These are phyloP conservation scores for Hygrocybe coccinea DNA, from an alignment of 768 basidiomycete genomes.

Conservation along the genomic window DNA sequence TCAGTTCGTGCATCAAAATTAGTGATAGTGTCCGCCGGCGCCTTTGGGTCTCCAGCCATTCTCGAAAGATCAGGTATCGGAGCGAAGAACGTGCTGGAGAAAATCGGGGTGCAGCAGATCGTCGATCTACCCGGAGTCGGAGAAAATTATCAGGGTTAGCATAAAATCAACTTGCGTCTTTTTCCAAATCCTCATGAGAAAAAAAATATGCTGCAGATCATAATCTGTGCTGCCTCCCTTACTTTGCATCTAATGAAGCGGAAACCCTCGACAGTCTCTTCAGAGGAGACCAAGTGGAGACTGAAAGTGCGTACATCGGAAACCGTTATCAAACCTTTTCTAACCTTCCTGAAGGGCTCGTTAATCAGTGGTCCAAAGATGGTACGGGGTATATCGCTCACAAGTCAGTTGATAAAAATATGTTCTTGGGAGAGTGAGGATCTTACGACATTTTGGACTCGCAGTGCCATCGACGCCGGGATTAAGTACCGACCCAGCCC, in stretches of 20 bases:
- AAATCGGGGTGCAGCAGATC: constrained; percentile 42
- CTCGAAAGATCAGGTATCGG: constrained; percentile 71
- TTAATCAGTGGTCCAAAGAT: constrained; percentile 26
- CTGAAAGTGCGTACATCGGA: constrained; percentile 35
- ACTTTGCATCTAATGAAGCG: constrained; percentile 40
- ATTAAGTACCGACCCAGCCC: constrained; percentile 51
- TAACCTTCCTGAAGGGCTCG: constrained; percentile 16
- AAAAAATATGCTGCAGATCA: constrained; percentile 33
- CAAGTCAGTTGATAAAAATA: constrained; percentile 36
- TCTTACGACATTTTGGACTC: not conserved
- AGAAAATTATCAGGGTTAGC: constrained; percentile 54
- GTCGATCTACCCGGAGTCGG: constrained; percentile 75
- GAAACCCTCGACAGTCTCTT: constrained; percentile 48
- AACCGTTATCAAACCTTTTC: not conserved
- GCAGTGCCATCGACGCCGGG: constrained; percentile 50
- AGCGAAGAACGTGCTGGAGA: constrained; percentile 40
- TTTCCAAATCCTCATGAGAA: not conserved
- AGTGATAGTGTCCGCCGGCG: constrained; percentile 48
- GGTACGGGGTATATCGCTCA: constrained; percentile 49
- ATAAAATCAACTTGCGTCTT: not conserved
- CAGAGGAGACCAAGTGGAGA: constrained; percentile 33
- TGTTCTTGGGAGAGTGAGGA: not conserved
- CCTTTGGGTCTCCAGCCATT: constrained; percentile 53
- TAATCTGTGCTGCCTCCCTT: constrained; percentile 35
- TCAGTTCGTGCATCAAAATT: constrained; percentile 38